A percentile compares a stretch with the other conserved stretches of the same genome.
Evolutionary conservation across 192 early-diverging fungal species (phyloP).

Genomic region (Rhizophlyctis rosea): DNA sequence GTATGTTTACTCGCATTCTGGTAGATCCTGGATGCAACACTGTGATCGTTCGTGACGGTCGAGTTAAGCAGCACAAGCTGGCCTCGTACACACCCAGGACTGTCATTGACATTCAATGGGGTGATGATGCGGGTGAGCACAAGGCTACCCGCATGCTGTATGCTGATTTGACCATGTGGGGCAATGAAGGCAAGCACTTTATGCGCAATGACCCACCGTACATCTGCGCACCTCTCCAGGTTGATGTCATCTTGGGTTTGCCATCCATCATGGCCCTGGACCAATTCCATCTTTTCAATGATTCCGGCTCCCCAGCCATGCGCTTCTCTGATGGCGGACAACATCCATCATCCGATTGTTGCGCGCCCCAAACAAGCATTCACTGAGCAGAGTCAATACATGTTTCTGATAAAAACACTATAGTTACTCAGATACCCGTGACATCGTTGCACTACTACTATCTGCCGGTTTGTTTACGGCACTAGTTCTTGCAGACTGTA

Average conservation of each 20-base stretch:
- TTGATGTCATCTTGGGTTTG: neutral
- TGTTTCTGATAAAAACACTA: too few species aligned
- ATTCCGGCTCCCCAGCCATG: neutral
- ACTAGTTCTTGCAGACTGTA: too few species aligned
- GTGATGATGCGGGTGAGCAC: neutral
- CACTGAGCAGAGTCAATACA: too few species aligned
- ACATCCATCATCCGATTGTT: too few species aligned
- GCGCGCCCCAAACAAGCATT: too few species aligned
- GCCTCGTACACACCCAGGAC: neutral
- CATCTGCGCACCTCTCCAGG: neutral
- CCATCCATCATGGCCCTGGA: neutral
- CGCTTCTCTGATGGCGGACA: constrained; percentile 36
- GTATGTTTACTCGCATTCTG: neutral
- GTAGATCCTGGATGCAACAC: constrained; percentile 3
- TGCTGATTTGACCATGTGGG: neutral
- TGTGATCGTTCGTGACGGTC: neutral
- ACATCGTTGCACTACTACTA: too few species aligned
- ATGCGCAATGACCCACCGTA: neutral
- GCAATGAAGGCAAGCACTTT: neutral
- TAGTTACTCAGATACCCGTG: too few species aligned
- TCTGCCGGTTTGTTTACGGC: too few species aligned
- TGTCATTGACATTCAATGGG: neutral
- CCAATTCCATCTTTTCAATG: neutral
- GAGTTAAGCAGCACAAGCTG: neutral
- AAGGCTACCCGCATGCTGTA: neutral